phyloP scores from a whole-genome alignment of 352 stramenopile species.

The Globisporangium emineosum region DNA sequence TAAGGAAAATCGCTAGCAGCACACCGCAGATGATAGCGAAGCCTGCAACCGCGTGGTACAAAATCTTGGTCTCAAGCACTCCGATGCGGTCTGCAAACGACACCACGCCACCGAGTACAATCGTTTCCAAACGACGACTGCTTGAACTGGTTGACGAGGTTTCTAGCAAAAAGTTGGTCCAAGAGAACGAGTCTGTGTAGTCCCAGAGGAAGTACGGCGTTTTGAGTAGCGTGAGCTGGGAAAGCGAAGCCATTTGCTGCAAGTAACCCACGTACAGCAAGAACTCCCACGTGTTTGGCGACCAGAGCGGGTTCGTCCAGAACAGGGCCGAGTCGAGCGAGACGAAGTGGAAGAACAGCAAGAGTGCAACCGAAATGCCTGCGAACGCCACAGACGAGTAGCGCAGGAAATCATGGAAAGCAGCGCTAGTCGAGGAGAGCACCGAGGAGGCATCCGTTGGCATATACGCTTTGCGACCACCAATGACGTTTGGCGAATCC shows the following conservation, averaged over 20 bases:
- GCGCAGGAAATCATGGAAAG: conserved; percentile 58
- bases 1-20: conserved; percentile 40
- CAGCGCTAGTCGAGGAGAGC: conserved; percentile 38
- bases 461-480: conserved; percentile 48
- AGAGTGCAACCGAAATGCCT: conserved; percentile 57
- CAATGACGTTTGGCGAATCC: conserved; percentile 45
- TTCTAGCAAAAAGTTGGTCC: conserved; percentile 60
- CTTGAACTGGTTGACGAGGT: conserved; percentile 11
- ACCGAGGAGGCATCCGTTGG: conserved; percentile 41
- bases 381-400: conserved; percentile 56
- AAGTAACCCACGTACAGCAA: conserved; percentile 64
- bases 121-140: conserved; percentile 49
- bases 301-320: conserved; percentile 47
- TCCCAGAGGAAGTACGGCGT: conserved; percentile 66
- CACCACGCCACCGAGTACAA: conserved; percentile 52
- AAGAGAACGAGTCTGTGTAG: conserved; percentile 69
- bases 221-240: conserved; percentile 58
- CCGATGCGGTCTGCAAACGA: conserved; percentile 57
- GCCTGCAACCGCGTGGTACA: conserved; percentile 31
- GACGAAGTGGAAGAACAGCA: conserved; percentile 62
- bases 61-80: conserved; percentile 41
- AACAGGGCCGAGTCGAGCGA: conserved; percentile 43
- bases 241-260: conserved; percentile 64
- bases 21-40: conserved; percentile 41
- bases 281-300: conserved; percentile 78